Evolutionary conservation across 2,329 filamentous ascomycete species (phyloP).

Genomic region (Diaporthe vexans): DNA sequence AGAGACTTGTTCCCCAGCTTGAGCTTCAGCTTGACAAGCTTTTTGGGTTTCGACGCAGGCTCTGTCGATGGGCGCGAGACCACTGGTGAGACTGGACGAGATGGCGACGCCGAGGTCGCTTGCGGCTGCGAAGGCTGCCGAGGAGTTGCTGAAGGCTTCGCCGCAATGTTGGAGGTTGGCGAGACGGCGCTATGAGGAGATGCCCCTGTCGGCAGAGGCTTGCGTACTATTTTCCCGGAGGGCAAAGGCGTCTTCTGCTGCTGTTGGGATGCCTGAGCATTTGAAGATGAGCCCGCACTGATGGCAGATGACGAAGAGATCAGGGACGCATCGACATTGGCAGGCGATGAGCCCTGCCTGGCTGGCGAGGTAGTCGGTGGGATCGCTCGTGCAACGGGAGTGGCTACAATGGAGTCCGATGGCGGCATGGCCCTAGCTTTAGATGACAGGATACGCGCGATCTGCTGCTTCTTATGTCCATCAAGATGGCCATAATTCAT

Average conservation of each 20-base stretch:
- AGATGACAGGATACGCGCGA: slow-evolving; percentile 31
- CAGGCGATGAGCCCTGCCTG: slow-evolving; percentile 32
- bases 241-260: slow-evolving; percentile 37
- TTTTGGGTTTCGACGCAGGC: slow-evolving; percentile 29
- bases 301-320: slow-evolving; percentile 35
- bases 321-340: slow-evolving; percentile 23
- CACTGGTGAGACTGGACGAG: slow-evolving; percentile 23
- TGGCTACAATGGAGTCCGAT: slow-evolving; percentile 38
- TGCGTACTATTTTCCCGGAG: slow-evolving; percentile 38
- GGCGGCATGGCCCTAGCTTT: background rate
- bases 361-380: slow-evolving; percentile 34
- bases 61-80: slow-evolving; percentile 20
- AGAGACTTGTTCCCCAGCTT: slow-evolving; percentile 22
- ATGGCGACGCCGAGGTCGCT: slow-evolving; percentile 23
- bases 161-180: slow-evolving; percentile 28
- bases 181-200: slow-evolving; percentile 23
- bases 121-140: slow-evolving; percentile 27
- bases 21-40: slow-evolving; percentile 41
- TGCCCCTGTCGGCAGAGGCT: slow-evolving; percentile 37
- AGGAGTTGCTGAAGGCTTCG: slow-evolving; percentile 8
- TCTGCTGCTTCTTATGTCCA: slow-evolving; percentile 22
- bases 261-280: slow-evolving; percentile 11
- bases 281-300: slow-evolving; percentile 35
- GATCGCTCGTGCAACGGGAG: slow-evolving; percentile 37
- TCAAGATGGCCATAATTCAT: slow-evolving; percentile 33